Percentiles rank a stretch among this genome's conserved stretches.
Conservation (phyloP, 768 basidiomycete species). For the Polyporus arcularius region DNA sequence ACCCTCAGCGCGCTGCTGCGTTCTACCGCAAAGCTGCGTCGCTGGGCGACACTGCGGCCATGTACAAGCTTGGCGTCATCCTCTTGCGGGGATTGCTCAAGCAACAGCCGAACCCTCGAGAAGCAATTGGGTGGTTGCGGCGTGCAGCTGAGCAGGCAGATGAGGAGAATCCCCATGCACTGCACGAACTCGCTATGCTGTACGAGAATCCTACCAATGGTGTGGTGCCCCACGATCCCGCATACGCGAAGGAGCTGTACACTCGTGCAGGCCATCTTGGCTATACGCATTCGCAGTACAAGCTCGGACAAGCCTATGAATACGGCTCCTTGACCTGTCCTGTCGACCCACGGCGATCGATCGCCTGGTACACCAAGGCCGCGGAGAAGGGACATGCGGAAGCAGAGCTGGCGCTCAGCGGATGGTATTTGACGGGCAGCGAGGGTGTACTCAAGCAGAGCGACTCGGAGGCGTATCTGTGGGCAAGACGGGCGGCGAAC, state of each 20-base stretch:
- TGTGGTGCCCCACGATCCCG: conserved; percentile 77
- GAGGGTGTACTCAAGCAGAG: conserved; percentile 97
- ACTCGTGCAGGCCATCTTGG: conserved; percentile 92
- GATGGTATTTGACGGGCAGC: conserved; percentile 97
- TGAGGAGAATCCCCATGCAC: conserved; percentile 95
- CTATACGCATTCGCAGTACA: conserved; percentile 92
- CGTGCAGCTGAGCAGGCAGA: conserved; percentile 97
- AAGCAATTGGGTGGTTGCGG: conserved; percentile 93
- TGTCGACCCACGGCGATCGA: conserved; percentile 90
- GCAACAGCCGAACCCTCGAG: conserved; percentile 83
- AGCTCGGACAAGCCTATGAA: conserved; percentile 94
- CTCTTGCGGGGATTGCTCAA: conserved; percentile 82
- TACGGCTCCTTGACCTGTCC: conserved; percentile 88
- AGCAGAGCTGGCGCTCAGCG: conserved; percentile 93
- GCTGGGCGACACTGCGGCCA: conserved; percentile 94
- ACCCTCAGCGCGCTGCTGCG: conserved; percentile 84
- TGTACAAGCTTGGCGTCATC: conserved; percentile 99
- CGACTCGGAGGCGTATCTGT: conserved; percentile 97
- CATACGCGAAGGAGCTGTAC: conserved; percentile 81
- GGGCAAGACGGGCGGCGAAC: conserved; percentile 95
- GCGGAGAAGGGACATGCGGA: conserved; percentile 96
- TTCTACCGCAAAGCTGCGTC: conserved; percentile 98
- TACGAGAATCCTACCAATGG: conserved; percentile 71
- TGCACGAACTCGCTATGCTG: conserved; percentile 91
- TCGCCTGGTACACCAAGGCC: conserved; percentile 98